Conservation (phyloP, 768 basidiomycete genomes). For the Rhizopogon sp. region DNA sequence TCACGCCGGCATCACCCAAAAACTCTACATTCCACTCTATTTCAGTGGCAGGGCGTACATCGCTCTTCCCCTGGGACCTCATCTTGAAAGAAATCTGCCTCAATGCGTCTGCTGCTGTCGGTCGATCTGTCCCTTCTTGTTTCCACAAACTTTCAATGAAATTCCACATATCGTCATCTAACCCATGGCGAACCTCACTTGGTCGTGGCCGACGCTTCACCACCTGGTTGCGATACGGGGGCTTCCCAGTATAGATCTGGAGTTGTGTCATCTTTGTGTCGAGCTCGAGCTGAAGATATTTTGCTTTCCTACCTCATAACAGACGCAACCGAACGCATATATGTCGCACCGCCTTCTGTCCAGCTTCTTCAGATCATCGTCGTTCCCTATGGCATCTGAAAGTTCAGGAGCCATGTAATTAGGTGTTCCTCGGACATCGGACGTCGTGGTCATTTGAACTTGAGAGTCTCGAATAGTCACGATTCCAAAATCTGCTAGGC, state of each 20-base stretch:
- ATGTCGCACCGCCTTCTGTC: constrained; percentile 31
- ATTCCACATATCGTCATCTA: constrained; percentile 4
- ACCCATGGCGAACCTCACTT: neutral
- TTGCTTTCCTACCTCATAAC: constrained; percentile 28
- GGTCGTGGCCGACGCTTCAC: neutral
- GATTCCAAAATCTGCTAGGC: constrained; percentile 48
- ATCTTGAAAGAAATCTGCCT: neutral
- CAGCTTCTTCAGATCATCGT: constrained; percentile 7
- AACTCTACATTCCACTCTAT: neutral
- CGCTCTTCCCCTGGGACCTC: neutral
- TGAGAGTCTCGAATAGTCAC: constrained; percentile 12
- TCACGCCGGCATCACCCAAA: neutral
- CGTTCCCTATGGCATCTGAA: neutral
- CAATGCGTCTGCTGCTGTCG: neutral
- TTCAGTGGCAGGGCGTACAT: neutral
- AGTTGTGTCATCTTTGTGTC: neutral
- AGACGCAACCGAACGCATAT: constrained; percentile 37
- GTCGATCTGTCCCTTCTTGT: neutral
- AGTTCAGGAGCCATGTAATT: constrained; percentile 26
- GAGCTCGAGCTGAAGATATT: neutral
- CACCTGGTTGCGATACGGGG: neutral
- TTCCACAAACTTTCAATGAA: neutral
- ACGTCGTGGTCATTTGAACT: constrained; percentile 6
- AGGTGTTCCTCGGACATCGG: constrained; percentile 15
- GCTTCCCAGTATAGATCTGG: constrained; percentile 2